Evolutionary conservation across 2,329 filamentous ascomycete species (phyloP).

Genomic region (Sclerotinia minor): DNA sequence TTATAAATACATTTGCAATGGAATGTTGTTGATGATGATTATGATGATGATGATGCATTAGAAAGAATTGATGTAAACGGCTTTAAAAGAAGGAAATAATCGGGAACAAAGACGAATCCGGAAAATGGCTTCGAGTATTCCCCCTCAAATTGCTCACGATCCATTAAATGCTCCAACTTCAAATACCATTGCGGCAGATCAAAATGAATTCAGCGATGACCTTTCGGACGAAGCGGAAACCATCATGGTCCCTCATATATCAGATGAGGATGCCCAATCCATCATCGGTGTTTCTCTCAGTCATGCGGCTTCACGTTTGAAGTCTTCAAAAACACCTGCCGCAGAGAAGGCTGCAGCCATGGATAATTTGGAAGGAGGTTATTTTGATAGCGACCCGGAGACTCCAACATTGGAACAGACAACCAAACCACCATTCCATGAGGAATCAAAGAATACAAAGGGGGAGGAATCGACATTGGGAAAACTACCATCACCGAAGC

Average conservation of each 20-base stretch:
- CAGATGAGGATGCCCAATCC: conserved; percentile 57
- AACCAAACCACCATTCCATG: conserved; percentile 7
- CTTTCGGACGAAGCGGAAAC: conserved; percentile 32
- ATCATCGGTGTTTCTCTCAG: conserved; percentile 62
- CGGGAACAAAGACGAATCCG: conserved; percentile 22
- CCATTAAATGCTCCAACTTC: conserved; percentile 17
- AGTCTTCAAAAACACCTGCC: conserved; percentile 55
- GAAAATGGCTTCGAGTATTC: conserved; percentile 17
- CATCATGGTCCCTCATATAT: conserved; percentile 32
- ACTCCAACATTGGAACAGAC: conserved; percentile 32
- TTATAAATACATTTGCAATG: neutral
- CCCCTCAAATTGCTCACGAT: neutral
- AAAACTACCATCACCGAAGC: conserved; percentile 39
- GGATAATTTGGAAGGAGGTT: conserved; percentile 50
- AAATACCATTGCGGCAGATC: conserved; percentile 24
- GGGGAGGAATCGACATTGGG: conserved; percentile 26
- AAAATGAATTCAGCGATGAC: conserved; percentile 26
- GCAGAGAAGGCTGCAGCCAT: conserved; percentile 59
- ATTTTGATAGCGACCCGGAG: conserved; percentile 43
- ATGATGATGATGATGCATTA: neutral
- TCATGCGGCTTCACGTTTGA: conserved; percentile 55
- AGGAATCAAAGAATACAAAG: neutral
- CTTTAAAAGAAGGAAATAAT: conserved; percentile 10
- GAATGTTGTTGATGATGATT: neutral
- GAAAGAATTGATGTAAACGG: neutral